These are phyloP conservation scores for Linum tenue DNA, from an alignment of 345 rosid genomes.

Conservation along the genomic window DNA sequence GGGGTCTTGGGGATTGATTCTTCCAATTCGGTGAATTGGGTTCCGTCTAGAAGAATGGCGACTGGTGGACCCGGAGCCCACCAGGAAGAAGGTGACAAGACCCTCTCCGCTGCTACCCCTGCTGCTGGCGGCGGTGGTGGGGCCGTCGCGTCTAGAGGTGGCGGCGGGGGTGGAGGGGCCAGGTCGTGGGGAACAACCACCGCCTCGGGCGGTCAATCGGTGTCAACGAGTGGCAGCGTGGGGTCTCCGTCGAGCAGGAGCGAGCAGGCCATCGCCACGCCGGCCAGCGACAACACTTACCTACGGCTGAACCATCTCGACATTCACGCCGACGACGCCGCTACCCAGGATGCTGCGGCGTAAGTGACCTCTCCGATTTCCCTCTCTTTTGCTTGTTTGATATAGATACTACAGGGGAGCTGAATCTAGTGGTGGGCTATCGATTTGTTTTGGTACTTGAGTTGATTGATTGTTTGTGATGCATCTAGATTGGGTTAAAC, in stretches of 20 bases:
- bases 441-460: conserved; percentile 4
- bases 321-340: conserved; percentile 89
- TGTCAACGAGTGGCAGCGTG: conserved; percentile 86
- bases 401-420: conserved; percentile 3
- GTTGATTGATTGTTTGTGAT: not conserved
- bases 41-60: conserved; percentile 8
- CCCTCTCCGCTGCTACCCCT: conserved; percentile 17
- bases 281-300: conserved; percentile 61
- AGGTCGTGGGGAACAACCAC: conserved; percentile 76
- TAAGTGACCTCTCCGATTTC: conserved; percentile 11
- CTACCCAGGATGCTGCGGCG: conserved; percentile 73
- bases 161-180: not conserved
- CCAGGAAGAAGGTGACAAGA: conserved; percentile 48
- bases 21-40: not conserved
- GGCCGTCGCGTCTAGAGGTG: conserved; percentile 5
- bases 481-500: not conserved
- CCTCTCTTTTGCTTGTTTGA: not conserved
- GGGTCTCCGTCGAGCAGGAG: conserved; percentile 92
- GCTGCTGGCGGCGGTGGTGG: conserved; percentile 35
- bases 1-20: not conserved
- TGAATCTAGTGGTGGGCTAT: conserved; percentile 10
- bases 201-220: conserved; percentile 65
- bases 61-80: conserved; percentile 20
- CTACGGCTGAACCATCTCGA: conserved; percentile 63
- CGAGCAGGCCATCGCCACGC: conserved; percentile 57